Evolutionary conservation across 306 rosid genomes (phyloP), one percentile per base, ranked within the genome.

Genomic region (Gleditsia sinensis): DNA sequence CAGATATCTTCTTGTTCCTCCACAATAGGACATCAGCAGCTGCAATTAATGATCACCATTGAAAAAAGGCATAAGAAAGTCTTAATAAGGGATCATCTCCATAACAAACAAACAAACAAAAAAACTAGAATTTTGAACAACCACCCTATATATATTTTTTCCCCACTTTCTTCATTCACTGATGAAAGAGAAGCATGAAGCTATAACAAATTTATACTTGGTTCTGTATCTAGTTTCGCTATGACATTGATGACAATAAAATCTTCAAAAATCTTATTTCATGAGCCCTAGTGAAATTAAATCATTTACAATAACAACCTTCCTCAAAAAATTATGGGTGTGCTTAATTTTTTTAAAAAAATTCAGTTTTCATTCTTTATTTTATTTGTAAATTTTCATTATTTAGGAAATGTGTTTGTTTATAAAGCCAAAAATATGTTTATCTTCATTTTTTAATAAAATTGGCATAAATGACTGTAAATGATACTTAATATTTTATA

Each of bases 11-110:
- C 88, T 88, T 90, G 79, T 86, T 84, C 78, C 96, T 86, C 96
- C 96, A 90, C 76, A 90, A 83, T 6, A 90, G 72, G 76, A 90
- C 82, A 57, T 90, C 93, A 60, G 96, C 96, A 75, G 92, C 96
- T 90, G 88, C 83, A 75, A 40, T 57, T 49, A 42, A 45, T 30
- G 8, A 55, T 20, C 12, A 55, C 7, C 58, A 24, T n/a, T n/a
- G n/a, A n/a, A 25, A 11, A 54, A 12, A 0, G 16, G 33, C n/a
- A 24, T 55, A 55, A 24, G 63, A 33, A 28, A 10, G n/a, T 5
- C 21, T 12, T 27, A 11, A 14, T 46, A 8, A 14, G 39, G 11
- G 10, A 39, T 63, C 12, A 63, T 43, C 46, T 5, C 33, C 57
- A 17, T 14, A 5, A n/a, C 62, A 42, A 36, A 70, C 1, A 12